phyloP scores from a whole-genome alignment of 768 basidiomycete genomes.

The Lentinula boryana region DNA sequence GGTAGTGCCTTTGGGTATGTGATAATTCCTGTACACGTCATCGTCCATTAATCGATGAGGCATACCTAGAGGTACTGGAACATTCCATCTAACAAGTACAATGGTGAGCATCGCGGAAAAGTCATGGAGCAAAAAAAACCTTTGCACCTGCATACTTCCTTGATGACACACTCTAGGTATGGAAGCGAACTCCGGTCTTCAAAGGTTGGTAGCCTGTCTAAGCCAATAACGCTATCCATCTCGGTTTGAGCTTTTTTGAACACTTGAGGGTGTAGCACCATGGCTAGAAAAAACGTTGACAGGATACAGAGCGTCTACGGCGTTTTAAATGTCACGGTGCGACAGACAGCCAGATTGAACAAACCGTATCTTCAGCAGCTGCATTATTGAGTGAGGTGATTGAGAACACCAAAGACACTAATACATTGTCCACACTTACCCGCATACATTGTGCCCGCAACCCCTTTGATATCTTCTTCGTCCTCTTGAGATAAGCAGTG shows the following conservation, averaged over 20 bases:
- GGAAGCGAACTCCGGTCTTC: conserved; percentile 37
- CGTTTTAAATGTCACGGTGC: not conserved
- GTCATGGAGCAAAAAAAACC: not conserved
- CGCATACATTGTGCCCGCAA: conserved; percentile 47
- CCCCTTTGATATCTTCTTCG: conserved; percentile 50
- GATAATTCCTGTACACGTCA: conserved; percentile 40
- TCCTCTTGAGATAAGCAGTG: conserved; percentile 31
- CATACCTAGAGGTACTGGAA: conserved; percentile 42
- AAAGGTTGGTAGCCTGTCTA: conserved; percentile 39
- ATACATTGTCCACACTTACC: conserved; percentile 23
- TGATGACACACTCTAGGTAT: conserved; percentile 41
- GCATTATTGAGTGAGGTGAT: not conserved
- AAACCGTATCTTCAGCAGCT: conserved; percentile 37
- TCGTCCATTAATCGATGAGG: conserved; percentile 49
- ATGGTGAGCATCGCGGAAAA: not conserved
- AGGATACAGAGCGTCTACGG: conserved; percentile 44
- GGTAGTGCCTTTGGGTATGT: conserved; percentile 39
- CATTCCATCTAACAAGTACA: conserved; percentile 33
- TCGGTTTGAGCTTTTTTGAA: conserved; percentile 44
- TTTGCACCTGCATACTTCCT: conserved; percentile 40
- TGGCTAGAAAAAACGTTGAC: conserved; percentile 45
- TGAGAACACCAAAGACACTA: not conserved
- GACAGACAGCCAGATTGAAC: not conserved
- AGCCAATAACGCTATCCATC: conserved; percentile 41
- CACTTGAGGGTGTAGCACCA: conserved; percentile 47